Conservation (phyloP, 2,329 filamentous ascomycete species). For the Botrytis aclada region DNA sequence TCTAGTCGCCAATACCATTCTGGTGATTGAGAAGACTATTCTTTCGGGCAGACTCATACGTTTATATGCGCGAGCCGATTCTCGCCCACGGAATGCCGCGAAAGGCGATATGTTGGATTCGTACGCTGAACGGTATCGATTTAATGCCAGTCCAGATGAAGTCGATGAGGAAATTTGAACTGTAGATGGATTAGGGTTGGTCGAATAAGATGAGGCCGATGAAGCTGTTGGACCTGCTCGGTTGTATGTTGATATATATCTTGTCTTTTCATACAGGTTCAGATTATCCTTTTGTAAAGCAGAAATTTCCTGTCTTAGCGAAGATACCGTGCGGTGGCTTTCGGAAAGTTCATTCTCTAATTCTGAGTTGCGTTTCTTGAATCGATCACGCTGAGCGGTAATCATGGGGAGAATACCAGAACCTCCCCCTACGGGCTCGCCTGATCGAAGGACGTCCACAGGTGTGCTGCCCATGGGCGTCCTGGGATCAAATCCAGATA, state of each 20-base stretch:
- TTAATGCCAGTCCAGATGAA: constrained; percentile 64
- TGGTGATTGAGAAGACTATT: constrained; percentile 83
- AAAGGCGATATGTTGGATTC: constrained; percentile 95
- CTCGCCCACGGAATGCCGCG: constrained; percentile 89
- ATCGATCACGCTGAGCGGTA: constrained; percentile 93
- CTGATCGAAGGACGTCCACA: constrained; percentile 55
- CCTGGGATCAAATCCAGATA: constrained; percentile 86
- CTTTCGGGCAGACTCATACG: constrained; percentile 91
- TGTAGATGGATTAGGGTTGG: constrained; percentile 73
- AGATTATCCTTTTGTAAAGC: constrained; percentile 95
- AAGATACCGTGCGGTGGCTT: constrained; percentile 75
- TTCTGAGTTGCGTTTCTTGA: constrained; percentile 92
- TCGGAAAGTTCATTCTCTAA: constrained; percentile 89
- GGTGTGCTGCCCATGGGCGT: constrained; percentile 46
- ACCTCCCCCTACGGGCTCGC: constrained; percentile 68
- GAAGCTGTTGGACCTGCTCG: constrained; percentile 60
- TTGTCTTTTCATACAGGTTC: constrained; percentile 93
- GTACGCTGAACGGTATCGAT: constrained; percentile 88
- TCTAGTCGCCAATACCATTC: constrained; percentile 85
- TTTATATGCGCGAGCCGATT: constrained; percentile 85
- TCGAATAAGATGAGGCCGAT: constrained; percentile 62
- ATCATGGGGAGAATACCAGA: constrained; percentile 96
- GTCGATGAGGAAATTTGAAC: constrained; percentile 59
- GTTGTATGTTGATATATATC: constrained; percentile 93
- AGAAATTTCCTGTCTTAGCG: constrained; percentile 84